Evolutionary conservation across 495 filamentous ascomycete species (phyloP).

Genomic region (Neurospora terricola): DNA sequence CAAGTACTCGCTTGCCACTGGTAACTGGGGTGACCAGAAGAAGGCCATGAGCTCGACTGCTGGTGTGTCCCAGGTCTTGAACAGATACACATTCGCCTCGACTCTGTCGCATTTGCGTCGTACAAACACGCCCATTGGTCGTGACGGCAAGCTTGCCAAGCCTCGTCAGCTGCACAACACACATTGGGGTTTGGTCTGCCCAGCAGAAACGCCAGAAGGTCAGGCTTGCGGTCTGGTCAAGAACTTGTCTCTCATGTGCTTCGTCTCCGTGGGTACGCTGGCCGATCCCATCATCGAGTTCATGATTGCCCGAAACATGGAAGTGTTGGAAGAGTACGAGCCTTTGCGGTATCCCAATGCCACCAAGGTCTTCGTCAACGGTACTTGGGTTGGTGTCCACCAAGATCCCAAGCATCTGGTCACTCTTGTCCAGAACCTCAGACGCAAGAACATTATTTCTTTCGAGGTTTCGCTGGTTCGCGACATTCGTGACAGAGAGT

Average conservation of each 20-base stretch:
- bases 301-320: slow-evolving; percentile 90
- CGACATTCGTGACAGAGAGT: slow-evolving; percentile 92
- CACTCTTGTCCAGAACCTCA: slow-evolving; percentile 61
- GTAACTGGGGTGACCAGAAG: slow-evolving; percentile 99
- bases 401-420: slow-evolving; percentile 74
- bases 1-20: slow-evolving; percentile 95
- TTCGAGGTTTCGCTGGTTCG: slow-evolving; percentile 87
- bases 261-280: slow-evolving; percentile 86
- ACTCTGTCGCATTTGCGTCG: slow-evolving; percentile 91
- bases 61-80: slow-evolving; percentile 95
- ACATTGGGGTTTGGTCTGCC: slow-evolving; percentile 96
- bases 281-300: slow-evolving; percentile 87
- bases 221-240: slow-evolving; percentile 98
- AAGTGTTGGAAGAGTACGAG: slow-evolving; percentile 92
- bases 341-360: slow-evolving; percentile 78
- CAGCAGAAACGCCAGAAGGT: slow-evolving; percentile 95
- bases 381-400: slow-evolving; percentile 92
- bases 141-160: slow-evolving; percentile 97
- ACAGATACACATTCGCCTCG: slow-evolving; percentile 94
- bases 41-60: slow-evolving; percentile 90
- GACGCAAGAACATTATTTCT: slow-evolving; percentile 66
- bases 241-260: slow-evolving; percentile 96
- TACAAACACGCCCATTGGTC: slow-evolving; percentile 94
- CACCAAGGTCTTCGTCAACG: slow-evolving; percentile 96
- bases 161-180: slow-evolving; percentile 97